Evolutionary conservation across 352 stramenopile species (phyloP).

Genomic region (Sclerospora graminicola): DNA sequence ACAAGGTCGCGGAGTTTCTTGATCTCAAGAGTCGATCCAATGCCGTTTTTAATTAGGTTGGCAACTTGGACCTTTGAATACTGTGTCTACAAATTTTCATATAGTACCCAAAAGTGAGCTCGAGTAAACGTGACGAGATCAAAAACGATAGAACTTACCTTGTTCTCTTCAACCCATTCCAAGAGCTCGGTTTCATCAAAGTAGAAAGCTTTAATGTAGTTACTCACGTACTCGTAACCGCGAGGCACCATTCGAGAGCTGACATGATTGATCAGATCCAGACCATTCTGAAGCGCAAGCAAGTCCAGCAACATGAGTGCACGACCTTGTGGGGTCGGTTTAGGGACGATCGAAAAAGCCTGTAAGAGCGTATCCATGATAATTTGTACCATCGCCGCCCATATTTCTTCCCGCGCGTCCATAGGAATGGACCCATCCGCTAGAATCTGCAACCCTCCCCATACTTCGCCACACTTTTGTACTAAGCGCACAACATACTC

Average conservation of each 20-base stretch:
- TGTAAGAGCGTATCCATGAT: constrained; percentile 88
- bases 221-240: constrained; percentile 58
- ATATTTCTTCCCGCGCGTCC: constrained; percentile 64
- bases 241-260: constrained; percentile 33
- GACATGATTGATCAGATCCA: constrained; percentile 78
- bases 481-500: constrained; percentile 74
- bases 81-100: constrained; percentile 25
- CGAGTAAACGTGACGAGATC: background rate
- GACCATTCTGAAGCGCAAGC: constrained; percentile 75
- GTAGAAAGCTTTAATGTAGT: constrained; percentile 88
- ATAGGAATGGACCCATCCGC: constrained; percentile 56
- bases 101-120: constrained; percentile 2
- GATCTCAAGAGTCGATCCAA: constrained; percentile 41
- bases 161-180: constrained; percentile 71
- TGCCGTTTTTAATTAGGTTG: constrained; percentile 57
- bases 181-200: constrained; percentile 74
- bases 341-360: constrained; percentile 82
- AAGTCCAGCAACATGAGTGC: constrained; percentile 97
- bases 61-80: constrained; percentile 56
- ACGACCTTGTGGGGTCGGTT: constrained; percentile 90
- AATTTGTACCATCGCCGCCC: constrained; percentile 67
- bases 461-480: constrained; percentile 73
- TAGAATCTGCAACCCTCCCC: constrained; percentile 58
- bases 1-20: constrained; percentile 50
- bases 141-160: constrained; percentile 23